Evolutionary conservation across 805 yeast genomes (phyloP).

Genomic region (Sugiyamaella boreocaroliniensis): DNA sequence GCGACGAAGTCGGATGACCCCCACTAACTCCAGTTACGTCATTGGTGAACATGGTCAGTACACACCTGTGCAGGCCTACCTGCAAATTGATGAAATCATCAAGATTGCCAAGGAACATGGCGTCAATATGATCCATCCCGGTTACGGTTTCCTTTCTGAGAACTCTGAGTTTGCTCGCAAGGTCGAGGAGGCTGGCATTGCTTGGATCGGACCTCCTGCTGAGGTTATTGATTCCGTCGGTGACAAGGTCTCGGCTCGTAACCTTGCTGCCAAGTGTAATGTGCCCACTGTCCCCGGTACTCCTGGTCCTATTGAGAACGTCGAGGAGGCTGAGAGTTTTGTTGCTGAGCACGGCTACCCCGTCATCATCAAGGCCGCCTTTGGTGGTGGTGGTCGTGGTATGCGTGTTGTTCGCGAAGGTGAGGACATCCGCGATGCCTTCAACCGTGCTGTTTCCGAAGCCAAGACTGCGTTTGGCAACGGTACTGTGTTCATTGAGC

Average conservation of each 20-base stretch:
- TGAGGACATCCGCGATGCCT: conserved; percentile 86
- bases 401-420: conserved; percentile 98
- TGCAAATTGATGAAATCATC: conserved; percentile 92
- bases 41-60: conserved; percentile 84
- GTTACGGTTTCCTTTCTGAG: conserved; percentile 86
- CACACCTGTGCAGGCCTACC: conserved; percentile 93
- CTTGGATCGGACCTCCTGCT: conserved; percentile 93
- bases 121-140: conserved; percentile 77
- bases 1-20: no score
- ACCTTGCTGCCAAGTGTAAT: conserved; percentile 66
- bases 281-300: conserved; percentile 98
- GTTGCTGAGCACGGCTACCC: conserved; percentile 87
- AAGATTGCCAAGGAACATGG: conserved; percentile 69
- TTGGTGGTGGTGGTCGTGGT: conserved; percentile 99
- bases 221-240: conserved; percentile 90
- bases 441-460: conserved; percentile 87
- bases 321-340: conserved; percentile 70
- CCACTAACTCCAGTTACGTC: conserved; percentile 42
- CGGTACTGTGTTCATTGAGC: conserved; percentile 96
- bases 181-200: conserved; percentile 83
- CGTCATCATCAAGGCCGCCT: conserved; percentile 96
- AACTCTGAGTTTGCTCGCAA: conserved; percentile 90
- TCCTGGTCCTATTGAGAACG: conserved; percentile 85
- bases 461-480: conserved; percentile 95
- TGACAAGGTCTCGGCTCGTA: conserved; percentile 93